Conservation (phyloP, 1,284 basidiomycete genomes). For the Bondarzewia mesenterica region DNA sequence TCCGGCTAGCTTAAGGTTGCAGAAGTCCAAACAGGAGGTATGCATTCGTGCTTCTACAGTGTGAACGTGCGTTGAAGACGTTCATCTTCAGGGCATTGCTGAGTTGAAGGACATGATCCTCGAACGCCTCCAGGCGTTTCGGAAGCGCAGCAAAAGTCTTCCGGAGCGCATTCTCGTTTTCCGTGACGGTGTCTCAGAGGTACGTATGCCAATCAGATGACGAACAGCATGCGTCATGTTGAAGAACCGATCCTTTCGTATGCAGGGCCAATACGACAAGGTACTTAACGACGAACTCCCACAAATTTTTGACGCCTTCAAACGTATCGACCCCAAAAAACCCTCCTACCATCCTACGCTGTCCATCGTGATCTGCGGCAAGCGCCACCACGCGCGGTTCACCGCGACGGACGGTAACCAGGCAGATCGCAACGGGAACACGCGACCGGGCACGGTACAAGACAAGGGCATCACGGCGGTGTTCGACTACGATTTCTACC, state of each 20-base stretch:
- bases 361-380: constrained; percentile 70
- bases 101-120: constrained; percentile 59
- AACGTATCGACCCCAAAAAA: constrained; percentile 36
- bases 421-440: constrained; percentile 61
- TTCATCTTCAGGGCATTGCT: constrained; percentile 47
- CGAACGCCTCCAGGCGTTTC: constrained; percentile 55
- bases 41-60: constrained; percentile 9
- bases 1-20: constrained; percentile 58
- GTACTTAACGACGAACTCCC: constrained; percentile 52
- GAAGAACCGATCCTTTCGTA: background rate
- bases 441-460: constrained; percentile 65
- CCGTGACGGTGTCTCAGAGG: constrained; percentile 72
- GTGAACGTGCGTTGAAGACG: background rate
- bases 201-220: constrained; percentile 24
- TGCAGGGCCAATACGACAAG: constrained; percentile 62
- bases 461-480: constrained; percentile 67
- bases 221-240: background rate
- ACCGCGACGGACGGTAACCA: constrained; percentile 41
- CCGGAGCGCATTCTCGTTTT: constrained; percentile 64
- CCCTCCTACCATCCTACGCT: constrained; percentile 50
- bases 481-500: constrained; percentile 71
- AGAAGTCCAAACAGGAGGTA: constrained; percentile 60
- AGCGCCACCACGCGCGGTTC: constrained; percentile 70
- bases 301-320: constrained; percentile 49
- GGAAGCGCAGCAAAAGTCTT: constrained; percentile 40